These are phyloP conservation scores for Ustilago esculenta DNA, from an alignment of 1,284 basidiomycete species.

Conservation along the genomic window DNA sequence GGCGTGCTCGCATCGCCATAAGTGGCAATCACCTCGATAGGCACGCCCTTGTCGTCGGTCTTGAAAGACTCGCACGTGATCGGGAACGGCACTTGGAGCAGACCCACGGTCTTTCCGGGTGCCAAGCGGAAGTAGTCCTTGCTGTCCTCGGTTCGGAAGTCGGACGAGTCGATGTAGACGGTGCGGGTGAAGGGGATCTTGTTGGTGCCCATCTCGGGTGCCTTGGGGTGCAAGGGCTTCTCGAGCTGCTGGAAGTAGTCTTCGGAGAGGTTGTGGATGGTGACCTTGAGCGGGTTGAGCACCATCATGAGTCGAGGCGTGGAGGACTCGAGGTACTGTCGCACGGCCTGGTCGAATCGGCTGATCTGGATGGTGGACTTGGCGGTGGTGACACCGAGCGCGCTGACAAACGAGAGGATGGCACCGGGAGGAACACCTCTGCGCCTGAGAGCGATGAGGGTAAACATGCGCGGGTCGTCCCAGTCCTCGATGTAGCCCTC, in stretches of 20 bases:
- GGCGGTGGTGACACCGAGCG: constrained; percentile 86
- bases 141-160: constrained; percentile 90
- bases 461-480: constrained; percentile 99
- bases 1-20: constrained; percentile 71
- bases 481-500: constrained; percentile 86
- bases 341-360: constrained; percentile 88
- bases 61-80: constrained; percentile 92
- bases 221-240: constrained; percentile 94
- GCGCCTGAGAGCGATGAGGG: constrained; percentile 90
- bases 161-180: constrained; percentile 91
- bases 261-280: constrained; percentile 83
- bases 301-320: constrained; percentile 94
- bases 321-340: constrained; percentile 87
- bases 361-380: constrained; percentile 84
- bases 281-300: constrained; percentile 87
- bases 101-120: constrained; percentile 94
- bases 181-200: constrained; percentile 87
- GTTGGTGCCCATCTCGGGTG: constrained; percentile 84
- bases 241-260: constrained; percentile 85
- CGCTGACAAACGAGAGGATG: constrained; percentile 89
- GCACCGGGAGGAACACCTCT: constrained; percentile 96
- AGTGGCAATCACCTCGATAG: constrained; percentile 81
- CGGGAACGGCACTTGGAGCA: constrained; percentile 93
- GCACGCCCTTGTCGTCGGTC: constrained; percentile 73
- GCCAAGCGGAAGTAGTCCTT: constrained; percentile 97